A percentile compares a stretch with the other conserved stretches of the same genome.
These are phyloP conservation scores for Yamadazyma philogaea DNA, from an alignment of 805 yeast species.

Conservation along the genomic window DNA sequence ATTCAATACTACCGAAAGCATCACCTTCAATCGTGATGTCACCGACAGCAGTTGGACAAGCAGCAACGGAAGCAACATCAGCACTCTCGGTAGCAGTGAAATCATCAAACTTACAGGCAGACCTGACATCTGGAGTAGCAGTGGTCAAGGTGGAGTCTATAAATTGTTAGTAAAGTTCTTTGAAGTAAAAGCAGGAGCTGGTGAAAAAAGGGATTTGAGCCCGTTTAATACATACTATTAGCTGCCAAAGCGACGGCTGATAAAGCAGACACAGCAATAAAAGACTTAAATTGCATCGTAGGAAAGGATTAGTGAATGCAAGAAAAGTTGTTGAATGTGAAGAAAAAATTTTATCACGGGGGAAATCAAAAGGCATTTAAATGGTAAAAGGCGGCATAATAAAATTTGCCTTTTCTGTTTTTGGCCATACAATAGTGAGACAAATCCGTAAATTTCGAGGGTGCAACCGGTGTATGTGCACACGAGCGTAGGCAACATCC, in stretches of 20 bases:
- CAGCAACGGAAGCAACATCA: conserved; percentile 68
- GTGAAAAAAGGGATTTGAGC: background rate
- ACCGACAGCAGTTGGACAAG: conserved; percentile 81
- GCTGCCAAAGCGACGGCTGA: conserved; percentile 43
- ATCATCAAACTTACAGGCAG: conserved; percentile 60
- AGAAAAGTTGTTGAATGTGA: conserved; percentile 2
- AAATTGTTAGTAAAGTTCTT: conserved; percentile 10
- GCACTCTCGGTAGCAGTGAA: conserved; percentile 76
- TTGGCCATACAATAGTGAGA: conserved; percentile 10
- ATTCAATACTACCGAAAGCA: conserved; percentile 53
- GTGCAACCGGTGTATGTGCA: conserved; percentile 1
- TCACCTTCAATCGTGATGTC: conserved; percentile 67
- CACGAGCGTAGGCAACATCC: background rate
- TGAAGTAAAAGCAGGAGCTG: background rate
- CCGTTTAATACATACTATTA: conserved; percentile 23
- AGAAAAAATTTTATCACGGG: conserved; percentile 8
- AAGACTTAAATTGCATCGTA: conserved; percentile 56
- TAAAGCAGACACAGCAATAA: conserved; percentile 47
- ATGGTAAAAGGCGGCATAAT: conserved; percentile 8
- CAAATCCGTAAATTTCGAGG: conserved; percentile 6
- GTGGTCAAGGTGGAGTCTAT: conserved; percentile 45
- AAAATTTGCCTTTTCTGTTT: conserved; percentile 6
- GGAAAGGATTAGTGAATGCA: background rate
- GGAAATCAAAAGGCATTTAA: conserved; percentile 9
- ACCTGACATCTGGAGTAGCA: conserved; percentile 54